These are phyloP conservation scores for Chenopodium suecicum DNA, from an alignment of 148 eudicot species.

Conservation along the genomic window DNA sequence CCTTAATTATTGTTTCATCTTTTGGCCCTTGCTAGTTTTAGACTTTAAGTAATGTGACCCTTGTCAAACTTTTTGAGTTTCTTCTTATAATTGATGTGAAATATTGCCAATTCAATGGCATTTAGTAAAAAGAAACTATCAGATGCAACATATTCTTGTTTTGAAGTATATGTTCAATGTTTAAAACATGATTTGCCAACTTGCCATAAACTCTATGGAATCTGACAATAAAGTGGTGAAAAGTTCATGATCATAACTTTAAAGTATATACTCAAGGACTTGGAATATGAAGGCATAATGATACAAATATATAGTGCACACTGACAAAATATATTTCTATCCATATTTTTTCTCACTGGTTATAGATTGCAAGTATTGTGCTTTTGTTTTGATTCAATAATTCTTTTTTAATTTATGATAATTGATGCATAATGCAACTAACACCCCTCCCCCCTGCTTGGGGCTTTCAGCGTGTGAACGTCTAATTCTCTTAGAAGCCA, in stretches of 20 bases:
- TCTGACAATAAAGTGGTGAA: background rate
- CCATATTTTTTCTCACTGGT: background rate
- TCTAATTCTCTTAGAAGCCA: constrained; percentile 67
- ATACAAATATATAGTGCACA: background rate
- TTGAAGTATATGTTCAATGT: background rate
- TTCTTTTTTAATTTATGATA: background rate
- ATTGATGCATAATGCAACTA: background rate
- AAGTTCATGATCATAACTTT: background rate
- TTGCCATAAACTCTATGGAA: background rate
- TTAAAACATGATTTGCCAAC: background rate
- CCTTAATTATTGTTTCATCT: no score
- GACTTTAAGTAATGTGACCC: no score
- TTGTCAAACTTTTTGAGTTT: no score
- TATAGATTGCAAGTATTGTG: background rate
- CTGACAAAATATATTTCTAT: background rate
- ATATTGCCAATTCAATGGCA: no score
- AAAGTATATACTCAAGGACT: background rate
- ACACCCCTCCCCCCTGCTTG: background rate
- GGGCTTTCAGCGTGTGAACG: constrained; percentile 75
- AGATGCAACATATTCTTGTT: background rate
- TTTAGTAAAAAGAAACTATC: no score
- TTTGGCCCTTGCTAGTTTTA: no score
- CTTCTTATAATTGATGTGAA: no score
- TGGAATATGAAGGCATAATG: background rate
- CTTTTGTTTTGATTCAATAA: background rate